Evolutionary conservation across 2,329 filamentous ascomycete genomes (phyloP), one percentile per base, ranked within the genome.

Genomic region (Cryphonectria japonica): DNA sequence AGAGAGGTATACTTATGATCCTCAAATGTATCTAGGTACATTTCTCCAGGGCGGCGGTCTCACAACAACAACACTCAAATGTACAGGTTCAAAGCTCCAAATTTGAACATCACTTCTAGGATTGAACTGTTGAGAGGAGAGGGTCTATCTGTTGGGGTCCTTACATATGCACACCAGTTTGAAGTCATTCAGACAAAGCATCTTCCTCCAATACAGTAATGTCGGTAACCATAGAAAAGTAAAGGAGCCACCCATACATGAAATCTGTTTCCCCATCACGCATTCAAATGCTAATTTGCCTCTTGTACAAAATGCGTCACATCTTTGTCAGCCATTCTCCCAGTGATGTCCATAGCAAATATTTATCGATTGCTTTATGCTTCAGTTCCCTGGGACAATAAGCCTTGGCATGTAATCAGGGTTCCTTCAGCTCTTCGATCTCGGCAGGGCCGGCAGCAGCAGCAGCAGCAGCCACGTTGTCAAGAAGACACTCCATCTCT

Each of bases 401-500:
- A 19, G 54, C 26, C 26, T 19, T 32, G 26, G 26, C 22, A 5
- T 16, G 41, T 8, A 3, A 41, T 41, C 34, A 41, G 19, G 60
- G 26, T n/a, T 19, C 1, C 39, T 64, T 11, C 5, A 6, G 41
- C 26, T 59, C 46, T 39, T 41, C 32, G 19, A 29, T 7, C 57
- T 26, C 46, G 26, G 22, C 19, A 34, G 14, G 29, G 26, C 26
- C 46, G 26, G 22, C 9, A 34, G 26, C 43, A 11, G 41, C 9
- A 34, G 26, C 43, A 11, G 41, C 39, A 34, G 46, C 43, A 19
- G 34, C 29, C 19, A 66, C 67, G 60, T 66, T 66, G 11, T 59
- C 61, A n/a, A 70, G 60, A 26, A 72, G 69, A 50, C 16, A 59
- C 46, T 71, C 65, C 14, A 72, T 59, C 26, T 72, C 62, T 19